A percentile compares a stretch with the other conserved stretches of the same genome.
Conservation (phyloP, 202 grass and related monocot genomes). For the Setaria italica region DNA sequence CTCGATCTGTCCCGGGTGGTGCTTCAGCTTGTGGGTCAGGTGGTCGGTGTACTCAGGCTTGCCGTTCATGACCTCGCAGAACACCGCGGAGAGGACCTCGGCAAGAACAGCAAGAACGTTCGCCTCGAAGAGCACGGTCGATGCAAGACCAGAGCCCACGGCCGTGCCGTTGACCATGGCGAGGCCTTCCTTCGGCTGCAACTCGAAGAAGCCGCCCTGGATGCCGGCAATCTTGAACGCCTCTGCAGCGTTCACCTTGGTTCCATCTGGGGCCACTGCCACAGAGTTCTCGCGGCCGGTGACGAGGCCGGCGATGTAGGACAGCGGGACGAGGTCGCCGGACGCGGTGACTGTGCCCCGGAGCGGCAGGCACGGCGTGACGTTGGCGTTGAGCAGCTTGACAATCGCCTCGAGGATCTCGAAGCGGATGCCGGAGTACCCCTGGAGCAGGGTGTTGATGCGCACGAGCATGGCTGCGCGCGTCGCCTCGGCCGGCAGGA, state of each 20-base stretch:
- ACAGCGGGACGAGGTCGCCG: constrained; percentile 61
- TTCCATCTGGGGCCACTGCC: constrained; percentile 56
- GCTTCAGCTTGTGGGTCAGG: constrained; percentile 74
- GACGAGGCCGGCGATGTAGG: constrained; percentile 64
- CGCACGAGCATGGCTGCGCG: constrained; percentile 70
- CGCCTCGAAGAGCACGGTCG: constrained; percentile 49
- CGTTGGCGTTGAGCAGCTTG: constrained; percentile 56
- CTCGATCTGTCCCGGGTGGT: constrained; percentile 81
- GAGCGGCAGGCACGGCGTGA: constrained; percentile 70
- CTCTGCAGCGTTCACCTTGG: constrained; percentile 63
- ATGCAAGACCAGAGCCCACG: constrained; percentile 78
- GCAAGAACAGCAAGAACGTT: constrained; percentile 56
- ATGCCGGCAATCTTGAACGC: constrained; percentile 82
- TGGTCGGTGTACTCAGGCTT: constrained; percentile 72
- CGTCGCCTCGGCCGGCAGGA: constrained; percentile 48
- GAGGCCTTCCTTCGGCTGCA: constrained; percentile 88
- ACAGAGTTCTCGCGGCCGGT: constrained; percentile 57
- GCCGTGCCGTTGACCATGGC: constrained; percentile 85
- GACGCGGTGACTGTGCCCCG: constrained; percentile 67
- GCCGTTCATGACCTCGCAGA: constrained; percentile 69
- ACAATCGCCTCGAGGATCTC: constrained; percentile 76
- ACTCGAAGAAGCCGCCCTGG: constrained; percentile 66
- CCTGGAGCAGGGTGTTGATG: constrained; percentile 71
- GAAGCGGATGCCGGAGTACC: constrained; percentile 74
- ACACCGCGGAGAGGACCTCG: constrained; percentile 58